Conservation (phyloP, 2,329 filamentous ascomycete genomes). For the Alternaria gaisen region DNA sequence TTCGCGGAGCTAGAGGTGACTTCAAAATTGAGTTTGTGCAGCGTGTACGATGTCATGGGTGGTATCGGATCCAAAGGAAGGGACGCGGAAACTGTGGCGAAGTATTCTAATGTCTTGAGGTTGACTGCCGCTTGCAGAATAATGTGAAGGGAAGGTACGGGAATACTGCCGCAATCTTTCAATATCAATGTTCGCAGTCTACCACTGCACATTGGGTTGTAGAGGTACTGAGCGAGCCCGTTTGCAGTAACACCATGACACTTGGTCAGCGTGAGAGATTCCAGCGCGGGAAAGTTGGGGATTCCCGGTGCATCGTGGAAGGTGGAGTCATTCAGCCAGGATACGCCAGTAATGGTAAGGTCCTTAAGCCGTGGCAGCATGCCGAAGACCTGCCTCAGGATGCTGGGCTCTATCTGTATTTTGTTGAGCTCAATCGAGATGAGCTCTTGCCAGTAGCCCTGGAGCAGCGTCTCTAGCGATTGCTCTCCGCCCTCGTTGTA, state of each 20-base stretch:
- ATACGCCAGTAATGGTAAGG: slow-evolving; percentile 75
- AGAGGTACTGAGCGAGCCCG: slow-evolving; percentile 75
- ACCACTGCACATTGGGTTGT: slow-evolving; percentile 62
- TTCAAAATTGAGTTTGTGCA: slow-evolving; percentile 82
- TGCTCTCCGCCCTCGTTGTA: slow-evolving; percentile 82
- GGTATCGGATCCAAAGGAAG: slow-evolving; percentile 67
- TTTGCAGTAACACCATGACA: slow-evolving; percentile 74
- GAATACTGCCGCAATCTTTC: slow-evolving; percentile 72
- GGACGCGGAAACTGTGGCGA: slow-evolving; percentile 64
- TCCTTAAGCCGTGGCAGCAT: slow-evolving; percentile 74
- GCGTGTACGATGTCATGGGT: slow-evolving; percentile 72
- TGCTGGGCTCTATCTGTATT: slow-evolving; percentile 73
- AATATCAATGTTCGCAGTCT: slow-evolving; percentile 74
- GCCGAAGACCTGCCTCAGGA: slow-evolving; percentile 75
- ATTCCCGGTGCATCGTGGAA: slow-evolving; percentile 72
- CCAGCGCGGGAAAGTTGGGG: slow-evolving; percentile 77
- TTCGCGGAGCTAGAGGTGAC: slow-evolving; percentile 71
- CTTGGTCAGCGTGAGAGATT: slow-evolving; percentile 76
- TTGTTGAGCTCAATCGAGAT: slow-evolving; percentile 76
- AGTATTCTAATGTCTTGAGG: slow-evolving; percentile 67
- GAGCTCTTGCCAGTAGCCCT: slow-evolving; percentile 73
- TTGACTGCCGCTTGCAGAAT: slow-evolving; percentile 66
- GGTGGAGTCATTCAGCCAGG: slow-evolving; percentile 78
- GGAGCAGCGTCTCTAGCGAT: slow-evolving; percentile 74
- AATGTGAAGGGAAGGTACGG: slow-evolving; percentile 67